Evolutionary conservation across 345 rosid species (phyloP).

Genomic region (Leavenworthia alabamica): DNA sequence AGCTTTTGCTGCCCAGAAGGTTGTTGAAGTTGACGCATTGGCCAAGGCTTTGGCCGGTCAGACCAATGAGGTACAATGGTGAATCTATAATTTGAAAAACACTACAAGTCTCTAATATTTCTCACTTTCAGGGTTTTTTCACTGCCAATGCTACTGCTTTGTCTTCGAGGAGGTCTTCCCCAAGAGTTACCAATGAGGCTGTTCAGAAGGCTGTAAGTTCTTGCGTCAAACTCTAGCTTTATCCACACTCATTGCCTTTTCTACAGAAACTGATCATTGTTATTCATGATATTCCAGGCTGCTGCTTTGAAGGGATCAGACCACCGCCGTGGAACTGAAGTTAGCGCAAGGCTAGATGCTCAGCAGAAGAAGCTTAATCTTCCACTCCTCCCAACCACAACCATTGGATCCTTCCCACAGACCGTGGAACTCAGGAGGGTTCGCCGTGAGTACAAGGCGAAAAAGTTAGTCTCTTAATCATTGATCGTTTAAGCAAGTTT

Average conservation of each 20-base stretch:
- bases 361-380: constrained; percentile 97
- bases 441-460: constrained; percentile 98
- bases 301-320: constrained; percentile 89
- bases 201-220: constrained; percentile 90
- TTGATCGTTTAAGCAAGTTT: too few relatives aligned
- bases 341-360: constrained; percentile 79
- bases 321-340: constrained; percentile 90
- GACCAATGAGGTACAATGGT: constrained; percentile 58
- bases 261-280: neutral
- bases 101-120: constrained; percentile 2
- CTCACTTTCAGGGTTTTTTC: constrained; percentile 56
- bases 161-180: constrained; percentile 86
- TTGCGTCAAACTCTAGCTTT: constrained; percentile 1
- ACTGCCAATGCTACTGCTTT: constrained; percentile 71
- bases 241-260: neutral
- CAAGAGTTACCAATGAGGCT: constrained; percentile 82
- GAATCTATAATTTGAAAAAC: neutral
- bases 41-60: constrained; percentile 88
- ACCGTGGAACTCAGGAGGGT: constrained; percentile 89
- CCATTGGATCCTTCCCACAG: constrained; percentile 97
- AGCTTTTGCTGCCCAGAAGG: constrained; percentile 96
- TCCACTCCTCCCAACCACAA: constrained; percentile 91
- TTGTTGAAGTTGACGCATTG: constrained; percentile 86
- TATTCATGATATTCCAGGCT: constrained; percentile 50
- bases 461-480: constrained; percentile 38